Base-by-base conservation (phyloP, 2,329 filamentous ascomycete genomes). In the Clarireedia paspali region DNA sequence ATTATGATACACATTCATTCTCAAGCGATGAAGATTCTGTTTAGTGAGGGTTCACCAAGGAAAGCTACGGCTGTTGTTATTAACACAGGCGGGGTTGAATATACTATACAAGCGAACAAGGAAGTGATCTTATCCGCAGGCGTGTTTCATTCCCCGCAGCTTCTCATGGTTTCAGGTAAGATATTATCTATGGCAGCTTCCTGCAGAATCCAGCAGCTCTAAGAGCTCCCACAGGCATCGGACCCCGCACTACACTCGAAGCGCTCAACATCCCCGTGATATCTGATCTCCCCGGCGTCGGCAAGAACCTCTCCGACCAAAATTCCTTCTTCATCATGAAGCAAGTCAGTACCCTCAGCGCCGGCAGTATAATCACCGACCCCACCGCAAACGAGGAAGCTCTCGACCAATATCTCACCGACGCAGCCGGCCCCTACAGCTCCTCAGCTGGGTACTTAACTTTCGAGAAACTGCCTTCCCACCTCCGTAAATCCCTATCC, bases 241-340 rank as follows among this genome's bases (percentile, higher is more conserved):
- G 47, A 4, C 53, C 47, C 1, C 47, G 24, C 1, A 1, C 47
- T 9, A 5, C 17, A 6, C 53, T 50, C 1, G 38, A 44, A 27
- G 10, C 17, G n/a, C 15, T 34, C 17, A 27, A 14, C n/a, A 80
- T 81, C 38, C 64, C 70, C 0, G 61, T 78, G 1, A 57, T 80
- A 3, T 69, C 70, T 7, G 71, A 77, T 36, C 70, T 75, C 2
- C 74, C 73, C 0, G 77, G 77, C 2, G 78, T 81, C 1, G 79
- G 77, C 4, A 69, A 77, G 60, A 74, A 76, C 55, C 70, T 80
- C 9, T 50, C 30, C n/a, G 53, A 55, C n/a, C 53, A 51, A 50
- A 10, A 45, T 1, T 61, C 61, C n/a, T 56, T 59, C 36, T 34
- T 50, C 15, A 47, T 45, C n/a, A 23, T 36, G 9, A 57, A 58